These are phyloP conservation scores for Teratosphaeriaceae sp. DNA, from an alignment of 2,329 filamentous ascomycete genomes.

Conservation along the genomic window DNA sequence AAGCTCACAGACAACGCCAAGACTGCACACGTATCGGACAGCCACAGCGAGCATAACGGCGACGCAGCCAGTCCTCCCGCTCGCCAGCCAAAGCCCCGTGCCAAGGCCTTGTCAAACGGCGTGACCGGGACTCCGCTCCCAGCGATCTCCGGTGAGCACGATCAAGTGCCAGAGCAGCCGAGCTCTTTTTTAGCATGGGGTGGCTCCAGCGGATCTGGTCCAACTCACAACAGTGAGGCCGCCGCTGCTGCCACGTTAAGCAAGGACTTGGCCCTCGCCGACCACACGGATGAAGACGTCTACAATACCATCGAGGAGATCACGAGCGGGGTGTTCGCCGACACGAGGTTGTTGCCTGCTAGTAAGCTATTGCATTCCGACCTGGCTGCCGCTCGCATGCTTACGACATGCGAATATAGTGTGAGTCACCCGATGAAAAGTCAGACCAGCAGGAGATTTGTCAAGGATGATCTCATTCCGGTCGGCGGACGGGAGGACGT, in stretches of 20 bases:
- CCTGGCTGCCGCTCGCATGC: neutral
- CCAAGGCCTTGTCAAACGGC: too few relatives aligned
- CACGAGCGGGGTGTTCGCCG: conserved; percentile 11
- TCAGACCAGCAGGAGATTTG: neutral
- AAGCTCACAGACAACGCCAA: neutral
- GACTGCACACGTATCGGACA: neutral
- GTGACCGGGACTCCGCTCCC: too few relatives aligned
- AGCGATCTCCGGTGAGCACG: too few relatives aligned
- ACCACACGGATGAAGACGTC: conserved; percentile 6
- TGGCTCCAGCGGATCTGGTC: conserved; percentile 7
- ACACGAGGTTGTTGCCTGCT: conserved; percentile 10
- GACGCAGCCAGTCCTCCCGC: neutral
- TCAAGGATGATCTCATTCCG: neutral
- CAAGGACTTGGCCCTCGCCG: conserved; percentile 1
- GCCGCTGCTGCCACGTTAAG: neutral
- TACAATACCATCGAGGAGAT: conserved; percentile 14
- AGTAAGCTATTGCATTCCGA: conserved; percentile 7
- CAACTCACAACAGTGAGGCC: neutral
- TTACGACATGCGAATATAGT: too few relatives aligned
- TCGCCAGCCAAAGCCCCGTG: neutral
- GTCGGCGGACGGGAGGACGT: neutral
- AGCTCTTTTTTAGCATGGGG: conserved; percentile 15
- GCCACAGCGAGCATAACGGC: conserved; percentile 1
- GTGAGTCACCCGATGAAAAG: too few relatives aligned
- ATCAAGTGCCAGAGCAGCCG: conserved; percentile 1